These are phyloP conservation scores for Camellia japonica DNA, from an alignment of 148 eudicot species.

Conservation along the genomic window DNA sequence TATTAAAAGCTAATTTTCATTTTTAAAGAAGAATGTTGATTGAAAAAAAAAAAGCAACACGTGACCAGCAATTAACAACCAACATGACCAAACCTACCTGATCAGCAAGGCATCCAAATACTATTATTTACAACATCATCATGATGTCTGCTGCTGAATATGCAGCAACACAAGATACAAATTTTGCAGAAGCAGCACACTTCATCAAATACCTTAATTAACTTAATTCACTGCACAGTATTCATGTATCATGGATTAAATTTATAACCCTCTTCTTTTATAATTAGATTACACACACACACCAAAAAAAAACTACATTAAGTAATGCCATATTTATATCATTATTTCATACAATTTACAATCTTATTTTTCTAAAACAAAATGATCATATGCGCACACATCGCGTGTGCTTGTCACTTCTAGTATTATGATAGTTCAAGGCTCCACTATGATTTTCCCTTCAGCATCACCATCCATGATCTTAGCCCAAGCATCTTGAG, in stretches of 20 bases:
- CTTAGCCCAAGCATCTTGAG: constrained; percentile 81
- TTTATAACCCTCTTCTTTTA: not conserved
- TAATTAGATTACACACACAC: too few relatives aligned
- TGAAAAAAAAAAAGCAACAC: not conserved
- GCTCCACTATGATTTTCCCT: constrained; percentile 74
- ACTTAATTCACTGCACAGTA: not conserved
- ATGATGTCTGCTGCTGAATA: not conserved
- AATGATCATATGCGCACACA: too few relatives aligned
- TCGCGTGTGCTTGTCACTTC: too few relatives aligned
- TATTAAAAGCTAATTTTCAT: too few relatives aligned
- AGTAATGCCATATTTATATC: too few relatives aligned
- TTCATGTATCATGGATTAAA: not conserved
- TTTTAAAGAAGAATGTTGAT: too few relatives aligned
- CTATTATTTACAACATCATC: not conserved
- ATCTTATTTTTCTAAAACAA: too few relatives aligned
- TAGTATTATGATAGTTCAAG: constrained; percentile 14
- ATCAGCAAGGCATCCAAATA: not conserved
- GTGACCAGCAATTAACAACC: not conserved
- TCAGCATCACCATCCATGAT: constrained; percentile 68
- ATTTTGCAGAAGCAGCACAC: not conserved
- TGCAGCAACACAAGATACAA: not conserved
- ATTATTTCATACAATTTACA: too few relatives aligned
- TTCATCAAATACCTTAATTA: not conserved
- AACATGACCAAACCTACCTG: not conserved
- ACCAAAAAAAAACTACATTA: too few relatives aligned